phyloP scores from a whole-genome alignment of 495 filamentous ascomycete genomes.

The Penicillium lagena region DNA sequence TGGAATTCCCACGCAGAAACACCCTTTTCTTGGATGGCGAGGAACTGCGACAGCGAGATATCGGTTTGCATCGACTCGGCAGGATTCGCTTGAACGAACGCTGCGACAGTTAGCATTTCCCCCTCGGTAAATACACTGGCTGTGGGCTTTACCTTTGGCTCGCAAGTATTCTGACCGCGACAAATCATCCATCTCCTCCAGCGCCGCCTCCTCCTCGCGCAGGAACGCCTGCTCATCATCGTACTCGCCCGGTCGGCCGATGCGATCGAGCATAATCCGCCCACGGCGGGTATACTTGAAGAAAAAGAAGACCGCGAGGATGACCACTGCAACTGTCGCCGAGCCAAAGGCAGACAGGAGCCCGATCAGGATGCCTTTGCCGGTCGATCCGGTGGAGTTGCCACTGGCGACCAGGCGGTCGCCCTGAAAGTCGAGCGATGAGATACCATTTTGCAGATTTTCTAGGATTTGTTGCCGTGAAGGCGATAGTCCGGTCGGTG shows the following conservation, averaged over 20 bases:
- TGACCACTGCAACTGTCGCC: slow-evolving; percentile 70
- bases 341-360: slow-evolving; percentile 96
- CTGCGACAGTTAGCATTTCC: slow-evolving; percentile 36
- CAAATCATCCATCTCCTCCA: slow-evolving; percentile 94
- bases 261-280: slow-evolving; percentile 86
- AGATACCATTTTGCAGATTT: slow-evolving; percentile 25
- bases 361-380: slow-evolving; percentile 87
- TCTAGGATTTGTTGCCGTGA: slow-evolving; percentile 20
- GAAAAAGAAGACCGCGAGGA: slow-evolving; percentile 86
- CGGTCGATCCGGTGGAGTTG: slow-evolving; percentile 46
- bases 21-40: slow-evolving; percentile 98
- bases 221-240: slow-evolving; percentile 93
- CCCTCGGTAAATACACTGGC: slow-evolving; percentile 4
- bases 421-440: slow-evolving; percentile 16
- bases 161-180: slow-evolving; percentile 83
- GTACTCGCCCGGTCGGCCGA: slow-evolving; percentile 91
- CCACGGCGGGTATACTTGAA: slow-evolving; percentile 86
- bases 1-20: slow-evolving; percentile 99
- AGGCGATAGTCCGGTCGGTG: slow-evolving; percentile 9
- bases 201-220: slow-evolving; percentile 87
- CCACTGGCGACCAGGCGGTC: slow-evolving; percentile 26
- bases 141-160: slow-evolving; percentile 72
- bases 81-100: slow-evolving; percentile 89
- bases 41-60: slow-evolving; percentile 93
- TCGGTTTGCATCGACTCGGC: slow-evolving; percentile 94